Base-by-base conservation (phyloP, 805 yeast species). In the Saccharomycopsis fibuligera region DNA sequence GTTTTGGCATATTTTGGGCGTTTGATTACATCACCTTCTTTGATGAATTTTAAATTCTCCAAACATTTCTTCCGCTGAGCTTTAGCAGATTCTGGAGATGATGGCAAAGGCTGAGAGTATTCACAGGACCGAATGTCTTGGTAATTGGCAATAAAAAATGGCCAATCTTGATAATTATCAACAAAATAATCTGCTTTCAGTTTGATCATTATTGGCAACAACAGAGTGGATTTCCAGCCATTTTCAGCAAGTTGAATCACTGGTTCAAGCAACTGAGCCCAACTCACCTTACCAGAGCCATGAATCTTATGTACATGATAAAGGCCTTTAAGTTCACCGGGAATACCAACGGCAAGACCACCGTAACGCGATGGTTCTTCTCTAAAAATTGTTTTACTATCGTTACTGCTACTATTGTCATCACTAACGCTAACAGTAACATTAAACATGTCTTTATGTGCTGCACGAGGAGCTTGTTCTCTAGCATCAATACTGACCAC, bases 251-350 rank as follows among this genome's bases (percentile, higher is more conserved):
- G 59, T 4, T 79, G 72, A 1, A 81, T 78, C 1, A 90, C 93
- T 0, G 97, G 97, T 56, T 73, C 70, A 6, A 91, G 64, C 50
- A 91, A 68, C 19, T 86, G 80, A 22, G 61, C 61, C 97, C 98
- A 91, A 1, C 73, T 57, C 6, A 86, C 61, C 3, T 69, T 70
- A 0, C 95, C 95, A 2, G 88, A 79, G 0, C 93, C 89, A 58
- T 81, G 91, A 12, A 62, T 54, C 27, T 64, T 56, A 62, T 66
- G 78, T 35, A 91, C 67, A 38, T 71, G 75, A 57, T 83, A 78
- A n/a, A 89, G 67, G 0, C 97, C 99, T 51, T 80, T 81, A 42
- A 91, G 58, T 62, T 91, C 98, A 9, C 99, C 99, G 0, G 99
- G 99, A 17, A 85, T 78, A 1, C 79, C 98, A 8, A 81, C 79